These are phyloP conservation scores for Umbelopsis isabellina DNA, from an alignment of 192 early-diverging fungal genomes.

Conservation along the genomic window DNA sequence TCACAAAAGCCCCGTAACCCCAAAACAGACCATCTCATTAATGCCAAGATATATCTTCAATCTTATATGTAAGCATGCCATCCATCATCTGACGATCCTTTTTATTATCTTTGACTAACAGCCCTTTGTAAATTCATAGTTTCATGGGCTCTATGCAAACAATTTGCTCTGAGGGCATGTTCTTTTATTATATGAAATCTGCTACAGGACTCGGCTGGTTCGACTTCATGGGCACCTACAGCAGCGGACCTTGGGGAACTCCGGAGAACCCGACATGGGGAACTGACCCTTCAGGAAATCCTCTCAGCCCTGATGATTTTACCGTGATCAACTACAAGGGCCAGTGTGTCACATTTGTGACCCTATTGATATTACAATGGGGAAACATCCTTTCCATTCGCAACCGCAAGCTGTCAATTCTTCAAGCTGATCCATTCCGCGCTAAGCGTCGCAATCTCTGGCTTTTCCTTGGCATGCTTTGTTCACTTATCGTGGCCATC, in stretches of 20 bases:
- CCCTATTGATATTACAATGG: slow-evolving; percentile 61
- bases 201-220: slow-evolving; percentile 55
- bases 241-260: slow-evolving; percentile 27
- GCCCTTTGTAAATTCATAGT: not conserved
- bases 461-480: slow-evolving; percentile 50
- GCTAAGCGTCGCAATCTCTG: slow-evolving; percentile 55
- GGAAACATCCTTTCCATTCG: slow-evolving; percentile 63
- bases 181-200: slow-evolving; percentile 66
- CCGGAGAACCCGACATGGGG: slow-evolving; percentile 24
- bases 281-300: slow-evolving; percentile 40
- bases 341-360: slow-evolving; percentile 66
- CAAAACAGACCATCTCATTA: slow-evolving; percentile 68
- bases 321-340: slow-evolving; percentile 47
- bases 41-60: slow-evolving; percentile 67
- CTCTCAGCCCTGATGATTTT: slow-evolving; percentile 45
- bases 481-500: slow-evolving; percentile 46
- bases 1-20: slow-evolving; percentile 70
- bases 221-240: slow-evolving; percentile 41
- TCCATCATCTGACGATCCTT: too few relatives aligned
- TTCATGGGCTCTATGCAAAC: slow-evolving; percentile 74
- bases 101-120: not conserved
- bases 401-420: slow-evolving; percentile 55
- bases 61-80: slow-evolving; percentile 56
- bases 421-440: slow-evolving; percentile 64
- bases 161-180: slow-evolving; percentile 67